Conservation (phyloP, 345 rosid genomes). For the Gossypium thurberi region DNA sequence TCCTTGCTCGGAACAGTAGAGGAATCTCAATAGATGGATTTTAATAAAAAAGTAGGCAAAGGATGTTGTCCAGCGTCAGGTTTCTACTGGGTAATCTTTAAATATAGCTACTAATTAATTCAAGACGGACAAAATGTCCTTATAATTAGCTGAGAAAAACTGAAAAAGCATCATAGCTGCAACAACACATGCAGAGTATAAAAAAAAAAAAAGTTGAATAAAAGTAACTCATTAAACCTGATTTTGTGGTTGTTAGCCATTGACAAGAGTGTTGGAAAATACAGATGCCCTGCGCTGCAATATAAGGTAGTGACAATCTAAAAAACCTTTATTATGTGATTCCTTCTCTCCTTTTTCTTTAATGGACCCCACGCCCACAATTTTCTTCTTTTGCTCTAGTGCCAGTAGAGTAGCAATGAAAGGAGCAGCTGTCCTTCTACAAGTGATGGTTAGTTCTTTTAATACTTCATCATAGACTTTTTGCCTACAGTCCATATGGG, state of each 20-base stretch:
- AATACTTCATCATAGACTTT: slow-evolving; percentile 2
- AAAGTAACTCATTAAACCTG: slow-evolving; percentile 5
- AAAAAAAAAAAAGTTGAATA: slow-evolving; percentile 13
- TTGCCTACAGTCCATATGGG: slow-evolving; percentile 22
- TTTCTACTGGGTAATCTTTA: background rate
- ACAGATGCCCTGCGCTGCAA: background rate
- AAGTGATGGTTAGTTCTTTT: background rate
- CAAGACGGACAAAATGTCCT: slow-evolving; percentile 10
- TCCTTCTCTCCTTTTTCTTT: slow-evolving; percentile 1
- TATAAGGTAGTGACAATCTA: slow-evolving; percentile 12
- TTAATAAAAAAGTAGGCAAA: no score
- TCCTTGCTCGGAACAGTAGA: background rate
- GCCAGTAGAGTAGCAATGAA: slow-evolving; percentile 17
- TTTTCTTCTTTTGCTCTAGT: slow-evolving; percentile 1
- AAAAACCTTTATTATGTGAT: background rate
- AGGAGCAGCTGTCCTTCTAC: slow-evolving; percentile 5
- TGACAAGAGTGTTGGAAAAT: slow-evolving; percentile 16
- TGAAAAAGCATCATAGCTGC: background rate
- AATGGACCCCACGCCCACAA: slow-evolving; percentile 16
- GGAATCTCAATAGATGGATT: background rate
- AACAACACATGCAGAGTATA: background rate
- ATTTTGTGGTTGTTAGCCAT: background rate
- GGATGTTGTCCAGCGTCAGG: background rate
- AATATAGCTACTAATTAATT: background rate
- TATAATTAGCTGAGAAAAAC: slow-evolving; percentile 19